Conservation (phyloP, 345 rosid species). For the Hibiscus trionum region DNA sequence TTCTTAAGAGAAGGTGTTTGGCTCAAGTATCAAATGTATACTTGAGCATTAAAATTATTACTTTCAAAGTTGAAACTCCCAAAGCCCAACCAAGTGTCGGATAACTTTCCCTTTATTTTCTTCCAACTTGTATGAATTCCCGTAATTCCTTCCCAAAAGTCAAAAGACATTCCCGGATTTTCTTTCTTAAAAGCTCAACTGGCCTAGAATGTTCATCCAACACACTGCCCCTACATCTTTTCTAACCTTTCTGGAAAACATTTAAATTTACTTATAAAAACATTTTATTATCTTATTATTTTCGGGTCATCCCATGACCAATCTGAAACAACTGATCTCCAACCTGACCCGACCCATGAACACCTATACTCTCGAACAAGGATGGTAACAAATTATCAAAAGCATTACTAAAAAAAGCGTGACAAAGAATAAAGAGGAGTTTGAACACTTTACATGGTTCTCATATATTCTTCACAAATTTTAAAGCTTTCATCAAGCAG, state of each 20-base stretch:
- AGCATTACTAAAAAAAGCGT: not conserved
- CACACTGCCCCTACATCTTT: not conserved
- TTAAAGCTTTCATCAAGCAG: conserved; percentile 10
- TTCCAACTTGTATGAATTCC: not conserved
- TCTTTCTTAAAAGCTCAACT: conserved; percentile 16
- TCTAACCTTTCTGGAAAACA: conserved; percentile 1
- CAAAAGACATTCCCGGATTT: conserved; percentile 11
- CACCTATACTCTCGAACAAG: not conserved
- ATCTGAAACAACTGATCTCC: no score
- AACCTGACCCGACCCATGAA: no score
- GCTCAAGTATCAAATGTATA: no score
- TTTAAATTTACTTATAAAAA: no score
- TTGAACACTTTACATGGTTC: not conserved
- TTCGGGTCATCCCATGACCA: no score
- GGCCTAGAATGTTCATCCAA: conserved; percentile 15
- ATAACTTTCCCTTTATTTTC: not conserved
- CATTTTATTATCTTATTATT: no score
- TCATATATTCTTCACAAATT: conserved; percentile 10
- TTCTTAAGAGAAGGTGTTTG: no score
- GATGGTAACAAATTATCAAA: not conserved
- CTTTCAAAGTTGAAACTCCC: no score
- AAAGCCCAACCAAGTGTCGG: no score
- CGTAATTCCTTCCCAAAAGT: not conserved
- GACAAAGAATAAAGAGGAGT: conserved; percentile 14
- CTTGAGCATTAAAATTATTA: no score